A percentile compares a stretch with the other conserved stretches of the same genome.
Conservation (phyloP, 1,284 basidiomycete species). For the Ustilago shanxiensis region DNA sequence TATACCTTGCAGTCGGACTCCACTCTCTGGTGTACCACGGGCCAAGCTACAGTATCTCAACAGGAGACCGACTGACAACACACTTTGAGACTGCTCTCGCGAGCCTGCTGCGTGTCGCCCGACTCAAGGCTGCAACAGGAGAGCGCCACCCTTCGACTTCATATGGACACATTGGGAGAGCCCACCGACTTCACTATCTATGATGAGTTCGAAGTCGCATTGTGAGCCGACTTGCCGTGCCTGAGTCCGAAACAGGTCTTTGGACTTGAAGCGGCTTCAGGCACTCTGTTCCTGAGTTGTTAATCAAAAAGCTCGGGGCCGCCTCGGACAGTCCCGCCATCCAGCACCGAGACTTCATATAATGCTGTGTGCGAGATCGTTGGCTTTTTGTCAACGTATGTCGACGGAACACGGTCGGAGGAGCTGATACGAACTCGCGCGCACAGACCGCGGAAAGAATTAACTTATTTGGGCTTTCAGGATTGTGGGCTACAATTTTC, state of each 20-base stretch:
- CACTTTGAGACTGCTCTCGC: neutral
- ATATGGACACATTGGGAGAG: neutral
- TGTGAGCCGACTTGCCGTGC: no score
- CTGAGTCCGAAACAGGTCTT: neutral
- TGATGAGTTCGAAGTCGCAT: neutral
- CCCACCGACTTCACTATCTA: neutral
- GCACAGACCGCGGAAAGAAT: constrained; percentile 10
- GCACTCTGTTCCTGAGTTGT: no score
- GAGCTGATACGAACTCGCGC: neutral
- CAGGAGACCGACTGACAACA: neutral
- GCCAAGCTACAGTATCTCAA: no score
- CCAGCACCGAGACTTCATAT: no score
- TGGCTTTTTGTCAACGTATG: constrained; percentile 5
- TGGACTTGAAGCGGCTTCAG: no score
- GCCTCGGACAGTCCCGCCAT: no score
- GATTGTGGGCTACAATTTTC: no score
- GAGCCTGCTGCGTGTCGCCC: neutral
- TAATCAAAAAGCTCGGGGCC: no score
- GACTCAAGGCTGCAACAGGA: neutral
- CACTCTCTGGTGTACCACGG: no score
- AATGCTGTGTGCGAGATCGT: no score
- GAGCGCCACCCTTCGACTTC: neutral
- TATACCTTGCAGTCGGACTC: neutral
- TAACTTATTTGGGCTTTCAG: neutral
- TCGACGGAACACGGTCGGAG: neutral